Base-by-base conservation (phyloP, 441 rosid species). In the Eutrema salsugineum region DNA sequence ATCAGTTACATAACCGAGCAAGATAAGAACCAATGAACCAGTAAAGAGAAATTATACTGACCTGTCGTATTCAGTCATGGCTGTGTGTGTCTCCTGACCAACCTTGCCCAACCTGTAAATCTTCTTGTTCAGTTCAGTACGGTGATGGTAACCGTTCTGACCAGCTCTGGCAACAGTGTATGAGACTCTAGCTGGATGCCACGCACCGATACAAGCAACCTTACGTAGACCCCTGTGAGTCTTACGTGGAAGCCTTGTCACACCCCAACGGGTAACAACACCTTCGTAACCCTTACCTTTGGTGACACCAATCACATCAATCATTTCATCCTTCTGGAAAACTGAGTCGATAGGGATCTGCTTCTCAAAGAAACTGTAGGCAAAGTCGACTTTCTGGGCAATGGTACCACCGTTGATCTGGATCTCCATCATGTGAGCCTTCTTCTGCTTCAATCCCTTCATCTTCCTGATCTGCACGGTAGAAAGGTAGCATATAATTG, bases 101-200 rank as follows among this genome's bases (percentile, higher is more conserved):
- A 75, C 66, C 78, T 93, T 93, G 8, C 98, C 97, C 30, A 93
- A 40, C 83, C 83, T 88, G 86, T 91, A 93, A 16, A 91, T 56
- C 83, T 93, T 93, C 80, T 93, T 93, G 88, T 93, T 93, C 85
- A 93, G 74, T 79, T 93, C 98, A 15, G 98, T 93, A 33, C 97
- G 88, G 72, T 90, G 98, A 73, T 93, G 98, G 66, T 92, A 92
- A n/a, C 98, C 98, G 22, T 92, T 92, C 85, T 92, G 98, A 78
- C 97, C 98, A 78, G 98, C 97, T 75, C 97, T 85, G 20, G 97
- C 98, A 14, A 92, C 94, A 32, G 98, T 93, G 72, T 81, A 93
- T 7, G 98, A 93, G 20, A 93, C 98, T 75, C 98, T 88, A 19
- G 97, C 97, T 44, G 98, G 98, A 86, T 92, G 97, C 98, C 98